Percentiles rank a stretch among this genome's conserved stretches.
phyloP scores from a whole-genome alignment of 768 basidiomycete species.

The Nidularia sp. region DNA sequence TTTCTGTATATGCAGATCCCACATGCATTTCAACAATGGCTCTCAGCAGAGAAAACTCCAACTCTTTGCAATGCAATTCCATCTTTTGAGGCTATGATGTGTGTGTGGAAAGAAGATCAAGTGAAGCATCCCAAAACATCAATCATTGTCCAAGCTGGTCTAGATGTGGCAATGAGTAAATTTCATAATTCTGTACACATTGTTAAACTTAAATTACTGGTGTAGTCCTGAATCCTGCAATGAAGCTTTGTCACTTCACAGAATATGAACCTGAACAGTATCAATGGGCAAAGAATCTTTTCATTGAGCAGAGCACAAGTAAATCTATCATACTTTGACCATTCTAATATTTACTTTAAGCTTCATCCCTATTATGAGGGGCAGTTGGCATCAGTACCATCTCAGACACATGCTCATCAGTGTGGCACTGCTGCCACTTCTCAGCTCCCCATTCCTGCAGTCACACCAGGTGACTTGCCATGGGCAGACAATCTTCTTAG shows the following conservation, averaged over 20 bases:
- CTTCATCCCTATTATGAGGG: not conserved
- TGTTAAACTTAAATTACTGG: not conserved
- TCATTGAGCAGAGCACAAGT: not conserved
- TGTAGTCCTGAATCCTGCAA: not conserved
- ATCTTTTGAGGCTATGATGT: not conserved
- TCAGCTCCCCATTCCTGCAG: not conserved
- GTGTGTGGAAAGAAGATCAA: not conserved
- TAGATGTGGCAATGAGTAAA: not conserved
- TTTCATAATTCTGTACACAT: not conserved
- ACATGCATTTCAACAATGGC: not conserved
- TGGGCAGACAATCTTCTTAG: not conserved
- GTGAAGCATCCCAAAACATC: not conserved
- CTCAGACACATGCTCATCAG: not conserved
- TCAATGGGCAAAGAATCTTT: not conserved
- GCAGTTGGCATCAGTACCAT: not conserved
- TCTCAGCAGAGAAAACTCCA: not conserved
- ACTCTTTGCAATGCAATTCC: not conserved
- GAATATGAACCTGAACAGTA: not conserved
- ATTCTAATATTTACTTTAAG: not conserved
- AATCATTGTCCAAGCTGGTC: not conserved
- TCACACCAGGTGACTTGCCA: not conserved
- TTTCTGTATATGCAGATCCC: not conserved
- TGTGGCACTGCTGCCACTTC: too few species aligned
- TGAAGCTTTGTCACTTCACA: not conserved
- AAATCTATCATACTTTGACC: not conserved